Base-by-base conservation (phyloP, 768 basidiomycete species). In the Serendipita sp. region DNA sequence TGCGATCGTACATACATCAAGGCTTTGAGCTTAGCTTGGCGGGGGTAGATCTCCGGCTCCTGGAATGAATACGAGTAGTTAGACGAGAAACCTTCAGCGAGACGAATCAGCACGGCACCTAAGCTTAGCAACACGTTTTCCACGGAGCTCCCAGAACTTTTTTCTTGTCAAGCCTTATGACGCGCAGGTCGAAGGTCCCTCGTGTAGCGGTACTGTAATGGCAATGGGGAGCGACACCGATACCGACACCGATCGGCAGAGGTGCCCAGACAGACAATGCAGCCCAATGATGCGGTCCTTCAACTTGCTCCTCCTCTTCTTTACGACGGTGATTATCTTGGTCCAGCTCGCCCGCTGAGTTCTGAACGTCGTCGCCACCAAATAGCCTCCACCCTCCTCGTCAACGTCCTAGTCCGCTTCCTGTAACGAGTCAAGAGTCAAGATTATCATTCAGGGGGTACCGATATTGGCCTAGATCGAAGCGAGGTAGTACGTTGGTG, bases 391-490 rank as follows among this genome's bases (percentile, higher is more conserved):
- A 67, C 64, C 64, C 66, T 60, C 3, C 8, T 23, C 34, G 3
- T 64, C 27, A 63, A 58, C 62, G 66, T 64, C 6, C 8, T 62
- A 53, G 70, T 66, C 15, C 50, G 16, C 68, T 64, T 65, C 63
- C 23, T 71, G 52, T 55, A 72, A 63, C 64, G 29, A 18, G 16
- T 48, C 33, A 64, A 66, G 64, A 10, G 69, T 65, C 58, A 69
- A 64, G 27, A 31, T 69, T 27, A 62, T 23, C 23, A 23, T 23
- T 23, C 23, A 23, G 23, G 23, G 64, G 23, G 53, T 72, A 50
- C 68, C 66, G 58, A 72, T 72, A 46, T 27, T 64, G 37, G 63
- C 70, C 66, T 72, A 68, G 66, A 72, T 69, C 58, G 70, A 71
- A 27, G 46, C 67, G 31, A 68, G 63, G 64, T 66, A 70, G 68